Conservation (phyloP, 2,329 filamentous ascomycete species). For the Apiospora aurea region DNA sequence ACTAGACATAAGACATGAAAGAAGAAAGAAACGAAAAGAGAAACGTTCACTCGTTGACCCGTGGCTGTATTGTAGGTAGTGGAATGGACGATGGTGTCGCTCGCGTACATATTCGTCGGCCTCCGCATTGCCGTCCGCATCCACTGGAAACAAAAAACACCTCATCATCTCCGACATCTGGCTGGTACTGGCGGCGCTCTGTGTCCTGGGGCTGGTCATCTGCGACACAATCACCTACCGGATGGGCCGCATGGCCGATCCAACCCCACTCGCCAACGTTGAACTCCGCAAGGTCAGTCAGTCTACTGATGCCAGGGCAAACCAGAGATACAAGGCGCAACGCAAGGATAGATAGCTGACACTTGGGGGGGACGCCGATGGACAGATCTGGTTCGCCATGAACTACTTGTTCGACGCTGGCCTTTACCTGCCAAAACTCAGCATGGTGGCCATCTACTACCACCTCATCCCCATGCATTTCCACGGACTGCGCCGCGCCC, state of each 20-base stretch:
- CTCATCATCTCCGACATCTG: conserved; percentile 27
- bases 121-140: conserved; percentile 27
- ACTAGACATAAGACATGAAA: background rate
- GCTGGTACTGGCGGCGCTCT: conserved; percentile 24
- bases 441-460: conserved; percentile 27
- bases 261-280: background rate
- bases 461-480: conserved; percentile 27
- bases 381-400: conserved; percentile 28
- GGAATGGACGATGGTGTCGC: conserved; percentile 26
- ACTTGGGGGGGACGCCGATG: background rate
- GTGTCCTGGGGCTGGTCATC: conserved; percentile 26
- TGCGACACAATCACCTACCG: conserved; percentile 28
- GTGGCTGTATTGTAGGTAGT: conserved; percentile 11
- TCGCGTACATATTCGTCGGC: conserved; percentile 27
- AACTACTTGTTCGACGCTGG: conserved; percentile 30
- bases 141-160: conserved; percentile 26
- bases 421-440: conserved; percentile 31
- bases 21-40: background rate
- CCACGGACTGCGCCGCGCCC: conserved; percentile 21
- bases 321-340: background rate
- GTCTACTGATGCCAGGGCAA: background rate
- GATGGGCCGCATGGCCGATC: conserved; percentile 22
- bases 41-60: background rate
- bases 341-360: background rate
- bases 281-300: conserved; percentile 22